Base-by-base conservation (phyloP, 1,284 basidiomycete species). In the Porphyrellus sp. region DNA sequence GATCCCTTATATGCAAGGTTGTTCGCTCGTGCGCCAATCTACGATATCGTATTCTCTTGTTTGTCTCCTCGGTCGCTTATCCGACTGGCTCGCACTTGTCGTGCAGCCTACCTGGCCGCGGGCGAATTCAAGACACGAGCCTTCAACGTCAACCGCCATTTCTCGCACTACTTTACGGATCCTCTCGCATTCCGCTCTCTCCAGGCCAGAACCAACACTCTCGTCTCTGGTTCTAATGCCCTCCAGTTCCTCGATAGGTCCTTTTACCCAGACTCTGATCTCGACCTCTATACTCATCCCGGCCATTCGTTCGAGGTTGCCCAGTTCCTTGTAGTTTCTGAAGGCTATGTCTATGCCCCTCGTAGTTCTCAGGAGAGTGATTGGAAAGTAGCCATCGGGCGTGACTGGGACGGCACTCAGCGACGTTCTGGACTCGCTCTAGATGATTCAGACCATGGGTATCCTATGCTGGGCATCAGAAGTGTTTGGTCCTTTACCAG, bases 141-240 rank as follows among this genome's bases (percentile, higher is more conserved):
- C 0, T 65, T 53, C 56, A 66, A 65, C 40, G 20, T 67, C 43
- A 66, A 64, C 44, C 59, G 38, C 21, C 67, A 65, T 38, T 52
- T 69, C 8, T 65, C 53, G 4, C 40, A 52, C 11, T 65, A 55
- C 37, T 65, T 69, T 33, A n/a, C 37, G 1, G 57, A 72, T 25
- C 63, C 72, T 23, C 15, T 69, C 46, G 64, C 63, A 13, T 79
- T 81, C 53, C 73, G 79, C 16, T 63, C 57, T 27, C 61, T 81
- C 8, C 78, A 79, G 60, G 72, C 70, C 1, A 54, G 58, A 34
- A 79, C 76, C 0, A 70, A 71, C 23, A 70, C 72, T 0, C 55
- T 81, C 13, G 70, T 81, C 23, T 80, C 79, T 2, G 79, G 79
- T 15, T 81, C 79, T 0, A 67, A 62, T 27, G 79, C 74, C 1